Conservation (phyloP, 2,329 filamentous ascomycete genomes). For the Eurotiales sp. region DNA sequence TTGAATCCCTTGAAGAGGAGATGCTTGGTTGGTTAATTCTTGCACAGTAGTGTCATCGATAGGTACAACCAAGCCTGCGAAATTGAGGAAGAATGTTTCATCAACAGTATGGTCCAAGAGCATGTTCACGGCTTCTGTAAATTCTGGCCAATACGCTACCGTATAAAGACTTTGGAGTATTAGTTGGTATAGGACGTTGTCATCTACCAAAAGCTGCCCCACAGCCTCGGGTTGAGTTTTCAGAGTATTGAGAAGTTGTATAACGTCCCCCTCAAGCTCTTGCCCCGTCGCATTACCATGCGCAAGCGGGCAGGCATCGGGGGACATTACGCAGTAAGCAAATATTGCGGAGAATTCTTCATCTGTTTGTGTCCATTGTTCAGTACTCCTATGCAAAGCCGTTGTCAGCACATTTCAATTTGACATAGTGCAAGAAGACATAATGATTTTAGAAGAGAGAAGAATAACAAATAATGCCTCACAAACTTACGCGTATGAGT, state of each 20-base stretch:
- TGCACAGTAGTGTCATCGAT: not conserved
- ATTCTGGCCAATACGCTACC: not conserved
- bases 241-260: not conserved
- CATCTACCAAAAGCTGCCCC: not conserved
- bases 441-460: not conserved
- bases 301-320: not conserved
- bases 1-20: constrained; percentile 1
- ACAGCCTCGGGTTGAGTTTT: not conserved
- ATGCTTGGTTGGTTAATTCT: not conserved
- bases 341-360: constrained; percentile 7
- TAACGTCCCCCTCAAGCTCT: not conserved
- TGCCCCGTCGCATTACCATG: not conserved
- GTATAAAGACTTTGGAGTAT: not conserved
- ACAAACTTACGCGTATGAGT: constrained; percentile 13
- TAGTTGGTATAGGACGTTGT: not conserved
- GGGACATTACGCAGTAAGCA: not conserved
- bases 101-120: not conserved
- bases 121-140: not conserved
- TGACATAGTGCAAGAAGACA: no score
- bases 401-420: no score
- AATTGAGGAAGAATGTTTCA: not conserved
- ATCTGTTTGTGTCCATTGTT: constrained; percentile 4
- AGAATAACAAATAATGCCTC: no score
- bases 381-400: not conserved
- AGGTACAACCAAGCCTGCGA: not conserved